Evolutionary conservation across 148 eudicot species (phyloP), one percentile per base, ranked within the genome.

Genomic region (Rhododendron simsii): DNA sequence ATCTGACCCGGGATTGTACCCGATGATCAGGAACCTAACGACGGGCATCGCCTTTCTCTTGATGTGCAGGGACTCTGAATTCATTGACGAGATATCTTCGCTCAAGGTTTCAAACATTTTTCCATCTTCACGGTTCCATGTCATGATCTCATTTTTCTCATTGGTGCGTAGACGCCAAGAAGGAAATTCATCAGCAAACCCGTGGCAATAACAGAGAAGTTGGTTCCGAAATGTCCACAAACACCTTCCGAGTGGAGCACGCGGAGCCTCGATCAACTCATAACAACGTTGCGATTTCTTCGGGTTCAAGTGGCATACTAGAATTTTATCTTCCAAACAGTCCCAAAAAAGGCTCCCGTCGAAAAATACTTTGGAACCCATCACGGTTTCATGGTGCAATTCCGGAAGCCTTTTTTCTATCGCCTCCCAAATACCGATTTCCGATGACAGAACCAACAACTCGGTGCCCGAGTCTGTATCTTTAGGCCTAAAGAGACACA

Each of bases 321-420:
- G 82, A 13, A 84, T 84, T 28, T 37, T 65, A 6, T 7, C 61
- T 6, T 84, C 86, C 3, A 84, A 84, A 76, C 81, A 75, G 9
- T 84, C 86, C 86, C 86, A 84, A 57, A 23, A 84, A 12, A 84
- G 81, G 73, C 86, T 84, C 26, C 81, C 73, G 8, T 84, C 77
- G 26, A 50, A 84, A 33, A 53, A 84, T 23, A 77, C 81, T 37
- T 77, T 84, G 15, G 86, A 53, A 10, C 86, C 81, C 73, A 75
- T 84, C 86, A 53, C n/a, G 8, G 73, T 75, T 50, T 79, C 50
- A 6, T 51, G 41, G 28, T 75, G 50, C 12, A 84, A 53, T 13
- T 47, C 44, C 14, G 81, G 81, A 51, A 51, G 76, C 59, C 76
- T 63, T 20, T 47, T 55, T 39, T 84, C 47, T 1, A 18, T 20